phyloP scores from a whole-genome alignment of 2,329 filamentous ascomycete genomes.

The Beauveria brongniartii region DNA sequence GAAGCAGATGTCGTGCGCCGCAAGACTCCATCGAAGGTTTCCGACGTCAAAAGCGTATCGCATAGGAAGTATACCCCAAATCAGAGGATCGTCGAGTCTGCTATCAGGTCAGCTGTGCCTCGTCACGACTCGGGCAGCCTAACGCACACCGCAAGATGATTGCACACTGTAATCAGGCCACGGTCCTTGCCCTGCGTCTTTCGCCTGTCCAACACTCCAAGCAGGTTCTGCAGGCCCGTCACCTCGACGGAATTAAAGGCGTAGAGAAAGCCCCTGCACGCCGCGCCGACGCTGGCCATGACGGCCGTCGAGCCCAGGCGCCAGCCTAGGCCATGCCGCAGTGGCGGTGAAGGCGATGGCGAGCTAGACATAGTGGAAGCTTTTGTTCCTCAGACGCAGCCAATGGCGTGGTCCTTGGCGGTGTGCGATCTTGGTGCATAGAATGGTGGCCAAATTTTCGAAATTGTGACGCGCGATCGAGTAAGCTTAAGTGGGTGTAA shows the following conservation, averaged over 20 bases:
- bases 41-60: conserved; percentile 62
- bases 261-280: conserved; percentile 69
- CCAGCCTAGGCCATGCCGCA: conserved; percentile 57
- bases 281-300: conserved; percentile 63
- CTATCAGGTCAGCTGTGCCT: conserved; percentile 8
- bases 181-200: conserved; percentile 56
- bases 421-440: not conserved
- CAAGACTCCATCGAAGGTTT: conserved; percentile 81
- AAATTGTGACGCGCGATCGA: not conserved
- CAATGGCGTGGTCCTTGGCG: conserved; percentile 7
- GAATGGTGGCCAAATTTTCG: not conserved
- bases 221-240: conserved; percentile 66
- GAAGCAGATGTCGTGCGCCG: conserved; percentile 93
- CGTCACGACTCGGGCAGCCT: not conserved
- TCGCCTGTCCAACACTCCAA: conserved; percentile 67
- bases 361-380: conserved; percentile 15
- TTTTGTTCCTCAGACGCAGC: conserved; percentile 4
- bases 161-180: conserved; percentile 68
- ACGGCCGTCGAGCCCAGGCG: conserved; percentile 63
- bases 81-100: conserved; percentile 86
- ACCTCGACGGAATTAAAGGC: conserved; percentile 68
- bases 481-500: not conserved
- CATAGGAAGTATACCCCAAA: conserved; percentile 83
- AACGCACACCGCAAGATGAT: conserved; percentile 34
- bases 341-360: conserved; percentile 15